phyloP scores from a whole-genome alignment of 768 basidiomycete genomes.

The Inosperma sp. region DNA sequence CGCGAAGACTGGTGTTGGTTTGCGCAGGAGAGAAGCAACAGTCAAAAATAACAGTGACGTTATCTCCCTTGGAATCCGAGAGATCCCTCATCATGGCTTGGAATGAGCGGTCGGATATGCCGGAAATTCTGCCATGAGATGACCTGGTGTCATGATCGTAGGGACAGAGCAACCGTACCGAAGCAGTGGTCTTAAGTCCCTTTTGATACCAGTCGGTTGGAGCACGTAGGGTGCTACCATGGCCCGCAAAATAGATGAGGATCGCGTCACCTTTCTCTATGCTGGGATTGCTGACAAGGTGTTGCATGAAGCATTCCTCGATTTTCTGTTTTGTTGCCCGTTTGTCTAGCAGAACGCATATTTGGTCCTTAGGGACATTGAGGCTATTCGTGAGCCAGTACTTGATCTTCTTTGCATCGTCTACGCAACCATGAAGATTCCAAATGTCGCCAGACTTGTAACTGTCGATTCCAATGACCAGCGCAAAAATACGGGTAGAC shows the following conservation, averaged over 20 bases:
- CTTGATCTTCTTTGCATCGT: conserved; percentile 56
- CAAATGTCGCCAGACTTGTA: conserved; percentile 63
- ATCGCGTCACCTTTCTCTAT: conserved; percentile 62
- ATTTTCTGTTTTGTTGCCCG: conserved; percentile 60
- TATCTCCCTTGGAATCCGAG: conserved; percentile 54
- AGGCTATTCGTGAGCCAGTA: conserved; percentile 55
- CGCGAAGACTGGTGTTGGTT: conserved; percentile 34
- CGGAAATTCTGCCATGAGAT: conserved; percentile 45
- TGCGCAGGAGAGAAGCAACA: conserved; percentile 52
- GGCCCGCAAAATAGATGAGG: conserved; percentile 70
- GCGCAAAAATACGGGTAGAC: conserved; percentile 49
- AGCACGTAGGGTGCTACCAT: conserved; percentile 55
- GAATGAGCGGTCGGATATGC: conserved; percentile 66
- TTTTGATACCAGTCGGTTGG: conserved; percentile 57
- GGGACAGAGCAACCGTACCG: conserved; percentile 59
- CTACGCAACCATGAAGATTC: conserved; percentile 62
- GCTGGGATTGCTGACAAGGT: conserved; percentile 56
- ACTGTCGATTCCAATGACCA: conserved; percentile 64
- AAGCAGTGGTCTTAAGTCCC: conserved; percentile 27
- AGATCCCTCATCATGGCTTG: conserved; percentile 58
- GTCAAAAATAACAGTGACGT: conserved; percentile 65
- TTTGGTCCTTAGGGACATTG: conserved; percentile 53
- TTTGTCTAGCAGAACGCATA: conserved; percentile 51
- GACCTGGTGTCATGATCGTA: conserved; percentile 58
- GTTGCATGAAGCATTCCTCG: conserved; percentile 55